Evolutionary conservation across 2,329 filamentous ascomycete species (phyloP), one percentile per base, ranked within the genome.

Genomic region (Coleophoma eucalyptorum): DNA sequence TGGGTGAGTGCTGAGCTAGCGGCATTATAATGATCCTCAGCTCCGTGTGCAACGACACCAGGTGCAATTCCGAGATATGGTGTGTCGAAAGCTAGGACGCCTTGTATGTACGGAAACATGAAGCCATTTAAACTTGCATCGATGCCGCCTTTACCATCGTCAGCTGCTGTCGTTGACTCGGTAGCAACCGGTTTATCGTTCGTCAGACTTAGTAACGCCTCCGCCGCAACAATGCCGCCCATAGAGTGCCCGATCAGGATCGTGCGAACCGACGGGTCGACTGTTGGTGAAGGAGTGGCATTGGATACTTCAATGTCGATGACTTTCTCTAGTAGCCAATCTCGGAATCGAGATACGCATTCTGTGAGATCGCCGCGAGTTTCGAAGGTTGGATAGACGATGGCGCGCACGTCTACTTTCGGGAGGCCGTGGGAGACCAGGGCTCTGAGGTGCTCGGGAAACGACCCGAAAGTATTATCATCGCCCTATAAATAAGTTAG

Each of bases 41-140:
- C 92, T 53, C 86, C 84, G 66, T 93, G 87, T 4, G 89, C 89
- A n/a, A 94, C 85, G 2, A 94, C 87, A 21, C 88, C 87, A 0
- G 89, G 89, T 19, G 86, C 82, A 57, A 92, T 90, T 51, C 89
- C 88, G 1, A 94, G 79, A 67, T 89, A 99, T 1, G 94, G 94
- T 1, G 94, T 99, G 70, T 97, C 93, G 66, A 97, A 96, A 46
- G 92, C 90, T 44, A 97, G 79, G 21, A 97, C 82, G 58, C 89
- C 93, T 69, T 93, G 88, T 57, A 97, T 84, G 68, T 91, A 93
- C 1, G 93, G 93, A 67, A 97, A 97, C 87, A 97, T 93, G 66
- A 96, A 83, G 32, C 72, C 70, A 62, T 80, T 86, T 53, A 81
- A 72, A n/a, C 26, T 26, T n/a, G 19, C 40, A 6, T 43, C 40